These are phyloP conservation scores for Umbelopsis vinacea DNA, from an alignment of 192 early-diverging fungal genomes.

Conservation along the genomic window DNA sequence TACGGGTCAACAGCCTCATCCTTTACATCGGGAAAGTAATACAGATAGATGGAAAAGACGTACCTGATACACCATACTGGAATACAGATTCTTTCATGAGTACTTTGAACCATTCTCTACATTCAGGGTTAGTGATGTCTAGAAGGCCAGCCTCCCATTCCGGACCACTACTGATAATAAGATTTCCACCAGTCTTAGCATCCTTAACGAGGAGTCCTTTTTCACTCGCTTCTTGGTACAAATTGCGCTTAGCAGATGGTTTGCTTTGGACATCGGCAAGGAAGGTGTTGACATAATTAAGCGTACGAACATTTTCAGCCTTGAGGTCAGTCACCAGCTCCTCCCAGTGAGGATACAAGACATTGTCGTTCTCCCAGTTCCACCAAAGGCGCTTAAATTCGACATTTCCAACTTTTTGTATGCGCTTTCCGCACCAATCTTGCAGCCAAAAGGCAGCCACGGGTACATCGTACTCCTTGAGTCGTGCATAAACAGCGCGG, in stretches of 20 bases:
- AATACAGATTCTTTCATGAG: slow-evolving; percentile 42
- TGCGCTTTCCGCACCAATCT: slow-evolving; percentile 44
- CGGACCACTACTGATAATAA: slow-evolving; percentile 29
- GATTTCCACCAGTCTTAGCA: neutral
- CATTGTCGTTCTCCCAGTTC: slow-evolving; percentile 47
- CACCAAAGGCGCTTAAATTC: slow-evolving; percentile 42
- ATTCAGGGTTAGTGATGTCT: slow-evolving; percentile 44
- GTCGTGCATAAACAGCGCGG: slow-evolving; percentile 24
- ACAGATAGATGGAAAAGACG: neutral
- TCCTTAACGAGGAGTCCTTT: slow-evolving; percentile 35
- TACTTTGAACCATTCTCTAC: slow-evolving; percentile 42
- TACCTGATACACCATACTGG: slow-evolving; percentile 36
- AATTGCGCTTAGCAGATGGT: slow-evolving; percentile 23
- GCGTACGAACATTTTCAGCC: slow-evolving; percentile 22
- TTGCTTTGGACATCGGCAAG: slow-evolving; percentile 35
- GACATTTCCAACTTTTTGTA: slow-evolving; percentile 27
- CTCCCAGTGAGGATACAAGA: slow-evolving; percentile 38
- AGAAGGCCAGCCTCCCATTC: slow-evolving; percentile 40
- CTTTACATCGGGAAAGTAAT: neutral
- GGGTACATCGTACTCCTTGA: slow-evolving; percentile 27
- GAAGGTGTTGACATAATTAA: slow-evolving; percentile 44
- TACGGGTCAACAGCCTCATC: neutral
- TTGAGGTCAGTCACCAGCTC: slow-evolving; percentile 25
- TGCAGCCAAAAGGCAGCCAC: slow-evolving; percentile 41
- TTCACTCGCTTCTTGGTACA: slow-evolving; percentile 39